phyloP scores from a whole-genome alignment of 1,284 basidiomycete species.

The Cryptococcus deneoformans region DNA sequence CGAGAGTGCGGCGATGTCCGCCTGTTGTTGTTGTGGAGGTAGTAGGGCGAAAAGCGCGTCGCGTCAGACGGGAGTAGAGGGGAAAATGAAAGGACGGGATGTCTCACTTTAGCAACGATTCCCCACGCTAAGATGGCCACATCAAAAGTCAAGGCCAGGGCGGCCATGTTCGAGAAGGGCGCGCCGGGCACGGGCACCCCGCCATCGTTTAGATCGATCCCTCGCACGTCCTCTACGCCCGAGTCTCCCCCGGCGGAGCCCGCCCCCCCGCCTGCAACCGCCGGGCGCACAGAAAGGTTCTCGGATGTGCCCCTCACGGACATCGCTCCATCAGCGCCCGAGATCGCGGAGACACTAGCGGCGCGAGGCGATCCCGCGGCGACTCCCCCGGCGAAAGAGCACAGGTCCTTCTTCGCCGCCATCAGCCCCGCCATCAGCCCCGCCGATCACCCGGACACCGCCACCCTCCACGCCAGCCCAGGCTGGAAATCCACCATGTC shows the following conservation, averaged over 20 bases:
- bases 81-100: too few species aligned
- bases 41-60: too few species aligned
- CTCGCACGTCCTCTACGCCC: too few species aligned
- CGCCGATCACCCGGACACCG: neutral
- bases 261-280: neutral
- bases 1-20: too few species aligned
- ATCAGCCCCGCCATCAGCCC: neutral
- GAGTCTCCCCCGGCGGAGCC: too few species aligned
- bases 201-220: too few species aligned
- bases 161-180: slow-evolving; percentile 23
- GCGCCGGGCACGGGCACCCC: too few species aligned
- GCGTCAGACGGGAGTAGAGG: too few species aligned
- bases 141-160: slow-evolving; percentile 29
- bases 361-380: neutral
- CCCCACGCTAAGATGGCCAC: neutral
- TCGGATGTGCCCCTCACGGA: slow-evolving; percentile 17
- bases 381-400: neutral
- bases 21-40: too few species aligned
- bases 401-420: neutral
- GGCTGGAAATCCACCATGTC: slow-evolving; percentile 40
- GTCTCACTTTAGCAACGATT: too few species aligned
- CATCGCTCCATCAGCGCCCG: neutral
- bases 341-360: too few species aligned
- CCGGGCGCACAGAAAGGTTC: slow-evolving; percentile 5
- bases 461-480: neutral